phyloP scores from a whole-genome alignment of 83 land plant species.

The Picea abies region DNA sequence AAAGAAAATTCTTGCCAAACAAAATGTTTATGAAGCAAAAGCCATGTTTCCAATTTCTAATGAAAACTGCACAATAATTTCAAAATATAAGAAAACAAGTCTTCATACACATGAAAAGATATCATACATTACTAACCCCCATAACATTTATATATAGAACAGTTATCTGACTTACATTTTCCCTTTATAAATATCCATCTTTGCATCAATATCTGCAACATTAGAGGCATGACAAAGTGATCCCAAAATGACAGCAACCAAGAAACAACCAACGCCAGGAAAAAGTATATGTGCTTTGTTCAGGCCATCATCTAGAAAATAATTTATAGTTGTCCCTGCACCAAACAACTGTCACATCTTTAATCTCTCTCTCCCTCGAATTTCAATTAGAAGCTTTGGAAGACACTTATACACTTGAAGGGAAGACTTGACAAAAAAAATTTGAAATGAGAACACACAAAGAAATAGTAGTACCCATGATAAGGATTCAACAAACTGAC shows the following conservation, averaged over 20 bases:
- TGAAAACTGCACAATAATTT: not conserved
- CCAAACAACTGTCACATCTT: not conserved
- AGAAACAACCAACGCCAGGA: constrained; percentile 37
- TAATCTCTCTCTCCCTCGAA: not conserved
- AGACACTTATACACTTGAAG: not conserved
- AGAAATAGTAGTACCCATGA: not conserved
- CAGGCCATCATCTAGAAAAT: constrained; percentile 33
- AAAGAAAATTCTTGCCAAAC: not conserved
- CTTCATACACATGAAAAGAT: not conserved
- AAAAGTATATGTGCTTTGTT: constrained; percentile 25
- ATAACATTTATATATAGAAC: not conserved
- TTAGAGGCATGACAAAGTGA: constrained; percentile 38
- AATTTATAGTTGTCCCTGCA: constrained; percentile 35
- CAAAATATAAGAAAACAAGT: not conserved
- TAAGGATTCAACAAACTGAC: not conserved
- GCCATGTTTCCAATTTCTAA: not conserved
- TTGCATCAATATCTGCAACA: constrained; percentile 22
- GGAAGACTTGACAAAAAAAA: not conserved
- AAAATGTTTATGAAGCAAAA: not conserved
- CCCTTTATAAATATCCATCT: constrained; percentile 6
- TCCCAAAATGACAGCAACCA: constrained; percentile 31
- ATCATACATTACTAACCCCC: not conserved
- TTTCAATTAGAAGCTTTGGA: not conserved
- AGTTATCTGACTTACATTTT: not conserved
- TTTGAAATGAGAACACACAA: not conserved